These are phyloP conservation scores for Megacollybia marginata DNA, from an alignment of 768 basidiomycete species.

Conservation along the genomic window DNA sequence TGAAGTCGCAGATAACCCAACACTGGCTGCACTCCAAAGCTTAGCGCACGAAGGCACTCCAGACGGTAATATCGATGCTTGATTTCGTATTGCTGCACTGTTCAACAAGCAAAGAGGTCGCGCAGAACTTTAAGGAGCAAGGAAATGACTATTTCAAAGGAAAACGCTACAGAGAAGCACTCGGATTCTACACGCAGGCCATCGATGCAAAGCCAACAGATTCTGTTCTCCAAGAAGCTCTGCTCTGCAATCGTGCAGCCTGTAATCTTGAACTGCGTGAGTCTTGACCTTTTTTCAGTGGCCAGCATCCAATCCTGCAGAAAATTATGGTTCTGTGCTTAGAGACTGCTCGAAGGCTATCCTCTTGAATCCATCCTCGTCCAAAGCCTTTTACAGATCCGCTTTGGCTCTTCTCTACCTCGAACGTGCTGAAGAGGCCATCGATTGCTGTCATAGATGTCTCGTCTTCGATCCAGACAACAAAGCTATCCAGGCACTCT, in stretches of 20 bases:
- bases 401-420: conserved; percentile 69
- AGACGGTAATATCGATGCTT: conserved; percentile 66
- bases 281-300: conserved; percentile 14
- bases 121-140: conserved; percentile 89
- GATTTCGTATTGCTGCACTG: background rate
- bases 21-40: conserved; percentile 77
- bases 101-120: conserved; percentile 53
- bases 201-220: conserved; percentile 79
- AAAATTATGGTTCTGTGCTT: conserved; percentile 84
- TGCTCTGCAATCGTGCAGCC: conserved; percentile 87
- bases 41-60: conserved; percentile 87
- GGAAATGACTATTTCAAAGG: conserved; percentile 93
- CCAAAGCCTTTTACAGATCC: conserved; percentile 87
- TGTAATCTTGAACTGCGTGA: conserved; percentile 85
- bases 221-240: conserved; percentile 44
- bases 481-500: conserved; percentile 40
- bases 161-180: conserved; percentile 80
- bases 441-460: conserved; percentile 75
- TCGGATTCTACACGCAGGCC: conserved; percentile 86
- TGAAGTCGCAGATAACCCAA: conserved; percentile 47
- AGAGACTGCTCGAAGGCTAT: conserved; percentile 78
- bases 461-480: conserved; percentile 53
- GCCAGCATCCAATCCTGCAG: conserved; percentile 29
- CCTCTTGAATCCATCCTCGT: conserved; percentile 48
- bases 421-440: conserved; percentile 69